A percentile compares a stretch with the other conserved stretches of the same genome.
phyloP scores from a whole-genome alignment of 225 moss, liverwort and hornwort genomes.

The Pseudoscleropodium purum region DNA sequence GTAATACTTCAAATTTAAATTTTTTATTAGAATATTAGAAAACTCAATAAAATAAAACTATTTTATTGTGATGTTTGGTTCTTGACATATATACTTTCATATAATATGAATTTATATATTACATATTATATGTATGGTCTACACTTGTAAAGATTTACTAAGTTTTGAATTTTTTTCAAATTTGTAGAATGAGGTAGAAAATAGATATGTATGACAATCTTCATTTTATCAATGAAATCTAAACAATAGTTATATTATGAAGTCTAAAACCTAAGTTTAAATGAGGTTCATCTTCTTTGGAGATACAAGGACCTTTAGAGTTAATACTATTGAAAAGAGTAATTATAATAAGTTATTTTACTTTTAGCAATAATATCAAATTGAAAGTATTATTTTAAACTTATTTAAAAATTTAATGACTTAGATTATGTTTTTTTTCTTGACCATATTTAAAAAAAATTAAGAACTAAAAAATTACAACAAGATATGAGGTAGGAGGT shows the following conservation, averaged over 20 bases:
- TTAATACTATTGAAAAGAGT: not conserved
- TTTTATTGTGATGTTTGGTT: not conserved
- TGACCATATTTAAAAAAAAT: too few species aligned
- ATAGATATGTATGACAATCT: not conserved
- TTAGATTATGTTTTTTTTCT: too few species aligned
- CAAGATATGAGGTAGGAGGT: too few species aligned
- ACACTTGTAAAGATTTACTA: not conserved
- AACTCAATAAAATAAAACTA: too few species aligned
- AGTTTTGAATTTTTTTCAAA: not conserved
- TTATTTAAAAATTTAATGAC: too few species aligned
- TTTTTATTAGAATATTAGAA: too few species aligned
- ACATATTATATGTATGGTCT: too few species aligned
- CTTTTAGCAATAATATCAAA: not conserved
- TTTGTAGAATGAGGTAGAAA: not conserved
- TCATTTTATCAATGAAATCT: not conserved
- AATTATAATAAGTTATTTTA: not conserved
- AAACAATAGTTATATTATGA: not conserved
- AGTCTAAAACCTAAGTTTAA: not conserved
- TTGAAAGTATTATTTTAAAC: not conserved
- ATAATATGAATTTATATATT: too few species aligned
- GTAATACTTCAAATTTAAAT: too few species aligned
- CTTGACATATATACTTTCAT: not conserved
- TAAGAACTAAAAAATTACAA: too few species aligned
- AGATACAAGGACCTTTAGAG: not conserved
- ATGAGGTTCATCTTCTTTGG: not conserved